Conservation (phyloP, 2,329 filamentous ascomycete species). For the Scedosporium dehoogii region DNA sequence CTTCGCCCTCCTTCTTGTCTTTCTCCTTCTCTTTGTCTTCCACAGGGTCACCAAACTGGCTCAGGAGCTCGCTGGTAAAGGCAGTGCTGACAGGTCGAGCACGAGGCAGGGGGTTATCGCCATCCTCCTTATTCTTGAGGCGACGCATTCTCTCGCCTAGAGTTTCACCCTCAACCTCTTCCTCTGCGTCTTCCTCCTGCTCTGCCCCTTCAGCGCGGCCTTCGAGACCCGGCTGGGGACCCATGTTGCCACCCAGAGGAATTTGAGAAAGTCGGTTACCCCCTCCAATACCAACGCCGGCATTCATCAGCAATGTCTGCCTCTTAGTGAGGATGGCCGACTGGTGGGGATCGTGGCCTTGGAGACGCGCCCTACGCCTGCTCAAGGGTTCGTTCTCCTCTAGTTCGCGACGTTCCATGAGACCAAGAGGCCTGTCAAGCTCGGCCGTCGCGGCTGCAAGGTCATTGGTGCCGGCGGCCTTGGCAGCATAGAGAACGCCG, state of each 20-base stretch:
- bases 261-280: slow-evolving; percentile 17
- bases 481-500: slow-evolving; percentile 63
- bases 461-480: slow-evolving; percentile 38
- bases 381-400: slow-evolving; percentile 91
- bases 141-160: slow-evolving; percentile 56
- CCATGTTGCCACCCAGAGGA: slow-evolving; percentile 7
- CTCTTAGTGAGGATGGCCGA: slow-evolving; percentile 23
- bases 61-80: slow-evolving; percentile 61
- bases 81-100: slow-evolving; percentile 51
- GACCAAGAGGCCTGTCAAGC: slow-evolving; percentile 56
- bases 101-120: slow-evolving; percentile 34
- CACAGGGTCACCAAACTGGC: slow-evolving; percentile 47
- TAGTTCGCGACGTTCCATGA: slow-evolving; percentile 72
- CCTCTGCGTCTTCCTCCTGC: slow-evolving; percentile 35
- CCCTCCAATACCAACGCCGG: slow-evolving; percentile 16
- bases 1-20: slow-evolving; percentile 33
- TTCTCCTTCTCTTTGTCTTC: slow-evolving; percentile 32
- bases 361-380: slow-evolving; percentile 62
- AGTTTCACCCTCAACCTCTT: slow-evolving; percentile 37
- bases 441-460: slow-evolving; percentile 38
- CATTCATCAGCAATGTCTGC: slow-evolving; percentile 28
- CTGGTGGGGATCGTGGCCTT: slow-evolving; percentile 43
- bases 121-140: slow-evolving; percentile 38
- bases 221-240: slow-evolving; percentile 13
- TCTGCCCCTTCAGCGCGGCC: slow-evolving; percentile 35